Base-by-base conservation (phyloP, 331 rosid genomes). In the Quercus tomentella region DNA sequence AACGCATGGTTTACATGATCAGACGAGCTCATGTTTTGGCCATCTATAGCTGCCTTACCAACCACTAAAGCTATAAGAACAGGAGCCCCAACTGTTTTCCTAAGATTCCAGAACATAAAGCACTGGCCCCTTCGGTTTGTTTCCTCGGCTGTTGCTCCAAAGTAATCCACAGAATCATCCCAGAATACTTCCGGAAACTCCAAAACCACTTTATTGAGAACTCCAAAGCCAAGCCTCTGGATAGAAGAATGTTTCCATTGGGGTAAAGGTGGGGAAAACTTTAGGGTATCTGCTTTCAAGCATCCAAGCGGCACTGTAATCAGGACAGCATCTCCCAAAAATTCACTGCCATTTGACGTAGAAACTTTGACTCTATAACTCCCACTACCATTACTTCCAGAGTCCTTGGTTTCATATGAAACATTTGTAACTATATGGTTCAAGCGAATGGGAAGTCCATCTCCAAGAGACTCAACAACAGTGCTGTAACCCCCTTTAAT, bases 21-120 rank as follows among this genome's bases (percentile, higher is more conserved):
- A 12, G 84, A 79, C 76, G 98, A 74, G 60, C 91, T 89, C 86
- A 88, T 77, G 77, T 65, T 85, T 84, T 88, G 97, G 77, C 93
- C 90, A 60, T 96, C 98, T 82, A 90, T 84, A 63, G 99, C 99
- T 77, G 99, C 97, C 88, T 92, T 92, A 82, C 99, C 99, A 84
- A 96, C 99, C 78, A 96, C 87, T 73, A 96, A 86, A 75, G 99
- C 98, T 66, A 96, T 96, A 26, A 96, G 99, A 80, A 96, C 95
- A 58, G 99, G 99, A 87, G 99, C 97, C 67, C 99, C 97, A 18
- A 89, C 97, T 4, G 99, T 96, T 88, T 93, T 96, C 84, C 77
- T 93, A 80, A 93, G 80, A 89, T 96, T 96, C 99, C 99, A 96
- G 89, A 96, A 96, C 99, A 93, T 96, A 87, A 96, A 96, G 82